phyloP scores from a whole-genome alignment of 345 rosid genomes.

The Lenwebbia sp. region DNA sequence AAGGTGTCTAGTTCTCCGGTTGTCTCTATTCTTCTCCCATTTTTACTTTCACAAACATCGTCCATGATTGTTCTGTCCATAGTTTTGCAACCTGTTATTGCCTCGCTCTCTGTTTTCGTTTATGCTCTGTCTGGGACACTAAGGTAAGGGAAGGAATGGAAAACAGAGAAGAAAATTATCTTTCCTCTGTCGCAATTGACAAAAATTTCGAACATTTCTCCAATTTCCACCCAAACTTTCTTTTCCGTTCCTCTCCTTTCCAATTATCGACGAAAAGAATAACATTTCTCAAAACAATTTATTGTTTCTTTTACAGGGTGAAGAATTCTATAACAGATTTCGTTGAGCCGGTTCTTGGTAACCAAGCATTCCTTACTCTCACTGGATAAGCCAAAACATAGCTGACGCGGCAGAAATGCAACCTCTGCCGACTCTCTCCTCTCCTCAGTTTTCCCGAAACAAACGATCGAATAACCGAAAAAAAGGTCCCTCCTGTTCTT shows the following conservation, averaged over 20 bases:
- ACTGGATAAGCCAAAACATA: constrained; percentile 7
- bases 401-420: constrained; percentile 23
- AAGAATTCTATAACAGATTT: neutral
- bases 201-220: neutral
- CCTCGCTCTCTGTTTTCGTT: neutral
- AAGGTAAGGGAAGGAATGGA: neutral
- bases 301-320: neutral
- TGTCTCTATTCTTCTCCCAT: neutral
- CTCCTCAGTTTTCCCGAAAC: neutral
- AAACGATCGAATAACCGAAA: neutral
- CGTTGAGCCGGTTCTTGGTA: neutral
- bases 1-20: neutral
- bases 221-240: neutral
- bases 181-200: neutral
- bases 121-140: neutral
- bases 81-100: neutral
- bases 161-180: neutral
- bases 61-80: neutral
- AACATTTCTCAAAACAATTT: neutral
- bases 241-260: neutral
- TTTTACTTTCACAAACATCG: neutral
- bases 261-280: neutral
- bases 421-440: constrained; percentile 16
- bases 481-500: neutral
- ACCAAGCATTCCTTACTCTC: constrained; percentile 21